Evolutionary conservation across 2,329 filamentous ascomycete species (phyloP), one percentile per base, ranked within the genome.

Genomic region (Nemania sp.): DNA sequence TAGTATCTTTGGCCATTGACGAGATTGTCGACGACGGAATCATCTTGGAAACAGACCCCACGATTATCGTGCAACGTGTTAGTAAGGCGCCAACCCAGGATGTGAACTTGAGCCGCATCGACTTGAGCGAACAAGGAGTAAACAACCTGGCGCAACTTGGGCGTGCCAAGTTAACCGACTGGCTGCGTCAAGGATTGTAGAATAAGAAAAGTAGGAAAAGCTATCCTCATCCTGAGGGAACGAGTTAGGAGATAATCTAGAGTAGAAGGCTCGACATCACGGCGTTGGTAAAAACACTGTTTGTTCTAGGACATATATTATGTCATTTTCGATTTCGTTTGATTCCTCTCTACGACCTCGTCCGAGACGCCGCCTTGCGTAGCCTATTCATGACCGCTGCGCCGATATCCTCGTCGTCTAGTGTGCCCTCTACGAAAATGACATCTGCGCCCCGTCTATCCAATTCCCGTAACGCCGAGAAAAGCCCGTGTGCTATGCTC

Each of bases 1-100:
- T 98, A 24, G 93, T 98, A 70, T 92, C 94, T 15, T 89, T 99
- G 62, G 93, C 94, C 52, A 93, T 99, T 72, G 96, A 99, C 81
- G 96, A 99, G 82, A 95, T 97, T 70, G 89, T 97, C 62, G 94
- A 97, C 81, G 94, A 97, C 78, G 96, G 96, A 68, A 97, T 98
- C 79, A 95, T 99, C 75, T 89, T 99, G 69, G 96, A 99, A 84
- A 98, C 95, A 0, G 96, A 99, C 80, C 94, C 96, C 0, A 95
- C 96, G 71, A 92, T 97, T 76, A 93, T 99, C 73, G 92, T 95
- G 56, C 94, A 94, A 79, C 87, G 96, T 74, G 96, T 98, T 76
- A 97, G 93, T 86, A 91, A 92, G 80, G 94, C 96, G 47, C 96
- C 96, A 10, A 90, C 91, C 49, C 92, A 97, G 77, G 96, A 99